These are phyloP conservation scores for Flaveria linearis DNA, from an alignment of 129 eudicot genomes.

Conservation along the genomic window DNA sequence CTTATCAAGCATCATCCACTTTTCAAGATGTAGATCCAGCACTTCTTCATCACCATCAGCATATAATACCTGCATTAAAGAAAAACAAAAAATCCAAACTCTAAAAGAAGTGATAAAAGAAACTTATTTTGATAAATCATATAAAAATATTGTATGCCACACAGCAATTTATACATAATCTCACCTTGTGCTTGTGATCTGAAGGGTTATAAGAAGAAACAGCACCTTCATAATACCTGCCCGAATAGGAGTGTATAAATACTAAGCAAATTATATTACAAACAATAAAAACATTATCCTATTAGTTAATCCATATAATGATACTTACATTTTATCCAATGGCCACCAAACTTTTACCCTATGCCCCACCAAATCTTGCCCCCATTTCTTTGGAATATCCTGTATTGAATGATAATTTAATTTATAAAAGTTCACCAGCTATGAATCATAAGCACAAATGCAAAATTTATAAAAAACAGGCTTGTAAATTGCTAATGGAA, in stretches of 20 bases:
- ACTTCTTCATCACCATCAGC: constrained; percentile 73
- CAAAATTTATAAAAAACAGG: not conserved
- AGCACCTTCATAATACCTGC: constrained; percentile 63
- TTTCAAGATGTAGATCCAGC: constrained; percentile 50
- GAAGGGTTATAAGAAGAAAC: constrained; percentile 49
- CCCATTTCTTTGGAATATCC: constrained; percentile 37
- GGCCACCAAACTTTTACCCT: constrained; percentile 94
- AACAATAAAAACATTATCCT: not conserved
- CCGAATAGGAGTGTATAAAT: constrained; percentile 1
- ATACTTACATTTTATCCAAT: constrained; percentile 59
- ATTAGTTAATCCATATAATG: constrained; percentile 8
- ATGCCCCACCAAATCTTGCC: constrained; percentile 64
- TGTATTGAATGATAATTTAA: constrained; percentile 16
- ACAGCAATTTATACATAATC: constrained; percentile 7
- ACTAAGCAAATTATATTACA: not conserved
- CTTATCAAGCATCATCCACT: constrained; percentile 46
- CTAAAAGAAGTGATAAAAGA: constrained; percentile 8
- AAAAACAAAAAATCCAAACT: not conserved
- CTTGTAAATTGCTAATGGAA: constrained; percentile 1
- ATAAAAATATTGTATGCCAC: not conserved
- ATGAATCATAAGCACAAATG: not conserved
- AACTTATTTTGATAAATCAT: not conserved
- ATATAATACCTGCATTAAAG: constrained; percentile 55
- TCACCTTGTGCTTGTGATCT: constrained; percentile 58
- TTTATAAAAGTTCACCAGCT: not conserved